A percentile compares a stretch with the other conserved stretches of the same genome.
These are phyloP conservation scores for Oehlia diaphana DNA, from an alignment of 192 early-diverging fungal species.

Conservation along the genomic window DNA sequence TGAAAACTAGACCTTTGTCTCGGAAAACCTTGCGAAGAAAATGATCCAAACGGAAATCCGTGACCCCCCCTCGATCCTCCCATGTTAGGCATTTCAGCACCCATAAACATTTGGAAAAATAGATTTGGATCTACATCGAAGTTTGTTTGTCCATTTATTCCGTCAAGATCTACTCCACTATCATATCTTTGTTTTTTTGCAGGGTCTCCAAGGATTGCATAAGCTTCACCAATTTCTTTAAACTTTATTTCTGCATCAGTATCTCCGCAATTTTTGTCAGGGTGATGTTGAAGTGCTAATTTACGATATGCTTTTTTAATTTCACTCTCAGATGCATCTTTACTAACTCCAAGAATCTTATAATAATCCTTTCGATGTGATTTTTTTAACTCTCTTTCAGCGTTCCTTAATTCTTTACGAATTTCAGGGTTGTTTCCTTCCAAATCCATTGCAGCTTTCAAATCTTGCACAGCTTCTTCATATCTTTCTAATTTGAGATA, in stretches of 20 bases:
- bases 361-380: conserved; percentile 97
- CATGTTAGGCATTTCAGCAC: conserved; percentile 34
- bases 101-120: conserved; percentile 55
- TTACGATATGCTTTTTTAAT: conserved; percentile 85
- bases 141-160: conserved; percentile 39
- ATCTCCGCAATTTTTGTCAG: conserved; percentile 83
- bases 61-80: conserved; percentile 29
- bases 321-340: conserved; percentile 73
- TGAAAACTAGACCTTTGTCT: not conserved
- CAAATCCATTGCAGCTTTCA: conserved; percentile 57
- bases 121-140: conserved; percentile 60
- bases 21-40: too few species aligned
- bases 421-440: conserved; percentile 61
- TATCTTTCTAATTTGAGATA: conserved; percentile 71
- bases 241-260: conserved; percentile 73
- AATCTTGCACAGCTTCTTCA: conserved; percentile 80
- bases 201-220: conserved; percentile 75
- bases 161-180: conserved; percentile 78
- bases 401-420: conserved; percentile 45
- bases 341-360: conserved; percentile 79
- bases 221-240: conserved; percentile 84
- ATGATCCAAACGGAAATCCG: too few species aligned
- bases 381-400: conserved; percentile 65
- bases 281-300: conserved; percentile 86
- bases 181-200: conserved; percentile 81